Evolutionary conservation across 345 rosid species (phyloP).

Genomic region (Eutrema japonicum): DNA sequence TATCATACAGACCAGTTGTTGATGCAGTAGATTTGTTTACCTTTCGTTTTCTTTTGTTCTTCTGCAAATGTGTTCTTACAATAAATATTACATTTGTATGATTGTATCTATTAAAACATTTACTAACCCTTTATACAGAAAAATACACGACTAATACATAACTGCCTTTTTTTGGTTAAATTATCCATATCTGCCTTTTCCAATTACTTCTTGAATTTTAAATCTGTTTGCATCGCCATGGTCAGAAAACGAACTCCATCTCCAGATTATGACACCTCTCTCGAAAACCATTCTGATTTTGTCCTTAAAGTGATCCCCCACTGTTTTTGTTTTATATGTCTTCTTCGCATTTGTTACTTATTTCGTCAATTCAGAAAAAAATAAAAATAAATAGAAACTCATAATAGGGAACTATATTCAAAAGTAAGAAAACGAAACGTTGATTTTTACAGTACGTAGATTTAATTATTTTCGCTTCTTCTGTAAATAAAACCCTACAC

Average conservation of each 20-base stretch:
- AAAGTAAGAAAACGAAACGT: background rate
- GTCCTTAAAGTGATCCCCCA: background rate
- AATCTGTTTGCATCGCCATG: slow-evolving; percentile 85
- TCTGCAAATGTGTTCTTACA: no score
- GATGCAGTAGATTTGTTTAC: no score
- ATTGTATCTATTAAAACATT: no score
- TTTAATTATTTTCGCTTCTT: background rate
- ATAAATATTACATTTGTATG: no score
- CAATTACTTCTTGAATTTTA: slow-evolving; percentile 85
- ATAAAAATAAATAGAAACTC: background rate
- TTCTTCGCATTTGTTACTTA: background rate
- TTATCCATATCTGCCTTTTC: slow-evolving; percentile 83
- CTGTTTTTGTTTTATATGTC: background rate
- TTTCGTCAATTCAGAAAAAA: background rate
- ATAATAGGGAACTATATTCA: background rate
- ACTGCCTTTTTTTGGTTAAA: no score
- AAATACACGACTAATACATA: no score
- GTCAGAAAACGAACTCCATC: slow-evolving; percentile 83
- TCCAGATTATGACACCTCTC: slow-evolving; percentile 43
- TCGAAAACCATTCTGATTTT: no score
- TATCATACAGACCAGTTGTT: no score
- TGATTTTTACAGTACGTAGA: background rate
- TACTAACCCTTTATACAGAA: no score
- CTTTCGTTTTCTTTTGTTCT: no score
- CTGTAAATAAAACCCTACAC: background rate